Evolutionary conservation across 345 rosid species (phyloP).

Genomic region (Rhizophora apiculata): DNA sequence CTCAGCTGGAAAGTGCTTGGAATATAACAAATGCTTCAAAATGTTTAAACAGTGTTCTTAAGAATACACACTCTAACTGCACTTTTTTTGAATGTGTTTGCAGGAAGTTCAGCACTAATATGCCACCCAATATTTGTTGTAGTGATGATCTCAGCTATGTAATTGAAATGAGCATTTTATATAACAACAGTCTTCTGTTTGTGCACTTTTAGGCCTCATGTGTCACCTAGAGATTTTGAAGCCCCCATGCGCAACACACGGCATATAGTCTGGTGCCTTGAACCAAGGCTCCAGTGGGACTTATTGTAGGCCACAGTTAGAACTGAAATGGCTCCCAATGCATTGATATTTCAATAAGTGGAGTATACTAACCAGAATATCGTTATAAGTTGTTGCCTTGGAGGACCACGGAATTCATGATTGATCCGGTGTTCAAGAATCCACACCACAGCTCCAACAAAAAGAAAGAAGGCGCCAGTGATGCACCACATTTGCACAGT

Average conservation of each 20-base stretch:
- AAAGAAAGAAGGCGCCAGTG: conserved; percentile 73
- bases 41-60: not conserved
- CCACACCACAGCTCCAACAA: conserved; percentile 92
- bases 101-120: not conserved
- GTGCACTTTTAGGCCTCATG: not conserved
- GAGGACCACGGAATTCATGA: conserved; percentile 83
- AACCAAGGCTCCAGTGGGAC: not conserved
- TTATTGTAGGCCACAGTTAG: not conserved
- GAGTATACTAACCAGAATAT: conserved; percentile 63
- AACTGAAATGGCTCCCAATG: not conserved
- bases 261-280: not conserved
- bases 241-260: not conserved
- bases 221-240: not conserved
- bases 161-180: not conserved
- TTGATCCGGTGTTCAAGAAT: conserved; percentile 92
- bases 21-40: not conserved
- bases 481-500: conserved; percentile 81
- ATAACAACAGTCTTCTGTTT: not conserved
- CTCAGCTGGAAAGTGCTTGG: not conserved
- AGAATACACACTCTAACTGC: not conserved
- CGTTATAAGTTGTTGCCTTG: conserved; percentile 74
- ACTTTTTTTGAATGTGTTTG: not conserved
- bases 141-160: not conserved
- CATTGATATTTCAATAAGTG: not conserved
- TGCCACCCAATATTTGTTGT: not conserved